A percentile compares a stretch with the other conserved stretches of the same genome.
These are phyloP conservation scores for Zygotorulaspora danielsina DNA, from an alignment of 805 yeast genomes.

Conservation along the genomic window DNA sequence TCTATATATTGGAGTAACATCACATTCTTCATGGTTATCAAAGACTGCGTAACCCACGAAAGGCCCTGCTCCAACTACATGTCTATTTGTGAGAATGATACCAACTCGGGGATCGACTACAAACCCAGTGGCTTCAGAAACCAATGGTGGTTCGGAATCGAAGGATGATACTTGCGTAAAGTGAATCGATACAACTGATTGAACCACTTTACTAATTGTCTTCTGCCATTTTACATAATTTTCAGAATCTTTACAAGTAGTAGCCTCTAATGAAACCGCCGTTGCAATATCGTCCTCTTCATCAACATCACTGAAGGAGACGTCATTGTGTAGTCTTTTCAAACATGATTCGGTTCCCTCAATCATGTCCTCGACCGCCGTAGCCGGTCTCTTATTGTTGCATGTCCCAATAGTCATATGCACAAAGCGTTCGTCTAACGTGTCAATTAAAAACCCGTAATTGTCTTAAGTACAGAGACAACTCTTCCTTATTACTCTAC, in stretches of 20 bases:
- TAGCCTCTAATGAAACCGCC: constrained; percentile 16
- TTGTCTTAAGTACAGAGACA: too few relatives aligned
- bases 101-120: constrained; percentile 82
- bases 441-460: neutral
- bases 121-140: constrained; percentile 92
- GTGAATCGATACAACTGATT: constrained; percentile 83
- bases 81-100: constrained; percentile 84
- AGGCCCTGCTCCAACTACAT: constrained; percentile 95
- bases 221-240: constrained; percentile 61
- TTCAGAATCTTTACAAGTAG: constrained; percentile 13
- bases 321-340: constrained; percentile 1
- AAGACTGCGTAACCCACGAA: constrained; percentile 87
- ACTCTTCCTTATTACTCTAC: too few relatives aligned
- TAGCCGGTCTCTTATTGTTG: constrained; percentile 16
- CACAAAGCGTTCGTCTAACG: neutral
- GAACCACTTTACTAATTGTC: constrained; percentile 76
- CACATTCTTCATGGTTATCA: constrained; percentile 91
- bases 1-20: constrained; percentile 77
- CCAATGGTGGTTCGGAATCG: constrained; percentile 77
- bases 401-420: constrained; percentile 7
- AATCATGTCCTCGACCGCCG: constrained; percentile 11
- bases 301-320: constrained; percentile 2
- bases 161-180: constrained; percentile 82
- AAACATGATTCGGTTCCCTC: constrained; percentile 1
- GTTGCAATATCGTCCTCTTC: constrained; percentile 10